Percentiles rank a stretch among this genome's conserved stretches.
Conservation (phyloP, 352 stramenopile genomes). For the Globisporangium parvum region DNA sequence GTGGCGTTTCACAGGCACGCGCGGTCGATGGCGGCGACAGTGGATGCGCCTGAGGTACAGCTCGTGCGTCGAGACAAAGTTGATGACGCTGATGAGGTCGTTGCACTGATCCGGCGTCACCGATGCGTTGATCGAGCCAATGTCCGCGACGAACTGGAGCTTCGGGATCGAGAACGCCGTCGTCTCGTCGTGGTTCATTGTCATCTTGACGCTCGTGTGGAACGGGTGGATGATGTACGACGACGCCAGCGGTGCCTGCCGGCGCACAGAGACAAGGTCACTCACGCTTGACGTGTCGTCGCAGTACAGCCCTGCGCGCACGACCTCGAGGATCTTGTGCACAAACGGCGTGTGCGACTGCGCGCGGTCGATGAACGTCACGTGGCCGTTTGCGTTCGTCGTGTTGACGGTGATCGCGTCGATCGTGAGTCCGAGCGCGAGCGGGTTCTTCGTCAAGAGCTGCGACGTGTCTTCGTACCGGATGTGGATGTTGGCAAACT, state of each 20-base stretch:
- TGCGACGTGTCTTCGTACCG: slow-evolving; percentile 76
- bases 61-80: slow-evolving; percentile 77
- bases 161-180: slow-evolving; percentile 64
- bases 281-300: slow-evolving; percentile 32
- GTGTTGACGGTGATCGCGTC: slow-evolving; percentile 63
- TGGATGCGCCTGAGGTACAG: slow-evolving; percentile 81
- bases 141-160: slow-evolving; percentile 61
- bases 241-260: slow-evolving; percentile 16
- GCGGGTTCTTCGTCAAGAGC: slow-evolving; percentile 45
- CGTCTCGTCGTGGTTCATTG: slow-evolving; percentile 66
- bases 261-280: slow-evolving; percentile 20
- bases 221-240: slow-evolving; percentile 72
- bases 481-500: slow-evolving; percentile 80
- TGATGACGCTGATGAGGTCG: slow-evolving; percentile 65
- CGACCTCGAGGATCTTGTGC: slow-evolving; percentile 64
- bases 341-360: slow-evolving; percentile 79
- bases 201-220: slow-evolving; percentile 70
- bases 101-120: slow-evolving; percentile 74
- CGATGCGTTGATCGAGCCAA: slow-evolving; percentile 54
- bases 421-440: slow-evolving; percentile 70
- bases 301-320: slow-evolving; percentile 55
- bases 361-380: slow-evolving; percentile 71
- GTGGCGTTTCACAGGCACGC: slow-evolving; percentile 37
- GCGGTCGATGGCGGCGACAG: slow-evolving; percentile 58
- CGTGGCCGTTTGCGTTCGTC: slow-evolving; percentile 77